These are phyloP conservation scores for Penicillium sp. DNA, from an alignment of 2,329 filamentous ascomycete species.

Conservation along the genomic window DNA sequence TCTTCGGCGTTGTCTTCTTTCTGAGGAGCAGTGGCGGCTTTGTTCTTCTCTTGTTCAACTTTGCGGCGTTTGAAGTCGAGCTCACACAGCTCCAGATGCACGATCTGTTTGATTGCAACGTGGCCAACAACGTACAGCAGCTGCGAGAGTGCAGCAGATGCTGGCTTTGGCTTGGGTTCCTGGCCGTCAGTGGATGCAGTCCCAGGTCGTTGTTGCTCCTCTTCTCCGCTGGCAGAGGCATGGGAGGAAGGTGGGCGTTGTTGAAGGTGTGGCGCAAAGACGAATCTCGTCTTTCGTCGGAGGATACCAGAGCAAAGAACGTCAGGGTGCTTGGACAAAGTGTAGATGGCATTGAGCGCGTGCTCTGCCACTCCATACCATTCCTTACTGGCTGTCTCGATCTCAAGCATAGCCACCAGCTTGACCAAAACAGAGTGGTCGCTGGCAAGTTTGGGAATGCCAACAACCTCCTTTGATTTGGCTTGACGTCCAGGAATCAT, in stretches of 20 bases:
- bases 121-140: slow-evolving; percentile 94
- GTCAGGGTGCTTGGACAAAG: slow-evolving; percentile 90
- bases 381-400: slow-evolving; percentile 86
- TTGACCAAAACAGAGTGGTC: slow-evolving; percentile 83
- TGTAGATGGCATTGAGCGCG: slow-evolving; percentile 92
- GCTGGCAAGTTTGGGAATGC: slow-evolving; percentile 76
- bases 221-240: slow-evolving; percentile 32
- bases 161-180: slow-evolving; percentile 61
- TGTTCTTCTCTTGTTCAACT: slow-evolving; percentile 51
- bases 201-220: slow-evolving; percentile 36
- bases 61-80: slow-evolving; percentile 97
- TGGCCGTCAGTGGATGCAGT: slow-evolving; percentile 37
- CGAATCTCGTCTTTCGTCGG: slow-evolving; percentile 77
- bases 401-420: slow-evolving; percentile 80
- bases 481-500: slow-evolving; percentile 86
- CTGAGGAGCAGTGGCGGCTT: slow-evolving; percentile 45
- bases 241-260: slow-evolving; percentile 31
- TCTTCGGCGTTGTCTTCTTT: slow-evolving; percentile 62
- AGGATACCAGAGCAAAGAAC: slow-evolving; percentile 89
- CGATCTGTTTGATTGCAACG: slow-evolving; percentile 97
- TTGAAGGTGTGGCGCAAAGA: slow-evolving; percentile 60
- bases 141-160: slow-evolving; percentile 74
- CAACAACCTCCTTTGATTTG: slow-evolving; percentile 62
- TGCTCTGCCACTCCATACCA: slow-evolving; percentile 96
- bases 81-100: slow-evolving; percentile 95